Evolutionary conservation across 108 stramenopile species (phyloP).

Genomic region (Licmophora abbreviata): DNA sequence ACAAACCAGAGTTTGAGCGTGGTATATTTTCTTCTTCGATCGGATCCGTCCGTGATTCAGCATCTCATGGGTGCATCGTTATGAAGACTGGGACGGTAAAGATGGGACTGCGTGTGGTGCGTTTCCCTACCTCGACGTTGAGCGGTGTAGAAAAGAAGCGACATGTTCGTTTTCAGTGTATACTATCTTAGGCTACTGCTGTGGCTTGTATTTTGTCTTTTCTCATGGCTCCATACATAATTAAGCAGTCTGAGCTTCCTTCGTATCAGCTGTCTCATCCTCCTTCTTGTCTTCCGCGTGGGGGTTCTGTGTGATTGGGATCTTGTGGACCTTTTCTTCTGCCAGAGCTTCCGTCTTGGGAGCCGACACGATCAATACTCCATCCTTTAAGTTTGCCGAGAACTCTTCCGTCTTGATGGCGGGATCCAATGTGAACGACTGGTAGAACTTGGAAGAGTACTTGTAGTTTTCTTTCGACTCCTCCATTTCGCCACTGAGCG

Average conservation of each 20-base stretch:
- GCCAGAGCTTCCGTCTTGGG: conserved; percentile 28
- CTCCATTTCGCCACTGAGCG: conserved; percentile 11
- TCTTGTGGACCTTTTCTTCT: conserved; percentile 23
- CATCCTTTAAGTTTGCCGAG: conserved; percentile 45
- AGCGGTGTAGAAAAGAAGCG: too few species aligned
- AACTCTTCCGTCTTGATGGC: conserved; percentile 42
- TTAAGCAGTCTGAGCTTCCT: too few species aligned
- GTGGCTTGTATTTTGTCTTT: not conserved
- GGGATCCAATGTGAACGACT: conserved; percentile 51
- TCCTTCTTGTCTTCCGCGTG: not conserved
- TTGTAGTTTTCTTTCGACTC: not conserved
- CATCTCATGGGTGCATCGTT: too few species aligned
- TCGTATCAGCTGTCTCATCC: not conserved
- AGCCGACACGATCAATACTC: conserved; percentile 46
- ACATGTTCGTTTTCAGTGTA: too few species aligned
- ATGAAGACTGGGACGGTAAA: too few species aligned
- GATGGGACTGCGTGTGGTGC: too few species aligned
- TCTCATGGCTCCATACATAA: not conserved
- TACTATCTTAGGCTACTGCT: not conserved
- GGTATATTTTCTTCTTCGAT: too few species aligned
- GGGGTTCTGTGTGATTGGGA: conserved; percentile 15
- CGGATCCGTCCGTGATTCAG: too few species aligned
- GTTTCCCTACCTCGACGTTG: too few species aligned
- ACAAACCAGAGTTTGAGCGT: too few species aligned
- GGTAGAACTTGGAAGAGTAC: conserved; percentile 25